Conservation (phyloP, 2,329 filamentous ascomycete genomes). For the Hymenoscyphus occultus region DNA sequence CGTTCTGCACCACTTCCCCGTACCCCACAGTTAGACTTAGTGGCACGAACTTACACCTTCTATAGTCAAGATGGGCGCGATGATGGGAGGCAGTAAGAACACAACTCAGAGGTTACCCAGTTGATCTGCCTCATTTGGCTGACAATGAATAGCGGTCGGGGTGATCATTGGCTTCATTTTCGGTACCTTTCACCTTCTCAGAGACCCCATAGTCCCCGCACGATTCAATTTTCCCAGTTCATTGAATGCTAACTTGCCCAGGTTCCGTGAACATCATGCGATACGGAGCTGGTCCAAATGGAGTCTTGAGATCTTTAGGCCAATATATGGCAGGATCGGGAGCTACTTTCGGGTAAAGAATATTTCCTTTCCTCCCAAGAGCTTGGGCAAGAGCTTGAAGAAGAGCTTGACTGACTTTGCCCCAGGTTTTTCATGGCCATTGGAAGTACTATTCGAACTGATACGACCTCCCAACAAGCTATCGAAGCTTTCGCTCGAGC, state of each 20-base stretch:
- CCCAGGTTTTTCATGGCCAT: slow-evolving; percentile 95
- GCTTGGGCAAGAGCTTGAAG: slow-evolving; percentile 21
- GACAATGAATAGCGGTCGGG: slow-evolving; percentile 70
- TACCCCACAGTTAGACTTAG: neutral
- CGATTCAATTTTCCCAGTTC: too few relatives aligned
- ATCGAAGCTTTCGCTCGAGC: slow-evolving; percentile 74
- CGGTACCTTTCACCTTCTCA: slow-evolving; percentile 52
- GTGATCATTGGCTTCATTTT: slow-evolving; percentile 98
- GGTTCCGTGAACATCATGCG: slow-evolving; percentile 92
- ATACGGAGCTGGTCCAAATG: slow-evolving; percentile 89
- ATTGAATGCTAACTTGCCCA: slow-evolving; percentile 38
- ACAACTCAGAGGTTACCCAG: slow-evolving; percentile 29
- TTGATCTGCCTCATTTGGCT: slow-evolving; percentile 1
- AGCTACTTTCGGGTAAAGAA: slow-evolving; percentile 84
- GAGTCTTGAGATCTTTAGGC: slow-evolving; percentile 88
- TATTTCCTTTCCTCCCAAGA: neutral
- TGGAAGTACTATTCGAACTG: slow-evolving; percentile 91
- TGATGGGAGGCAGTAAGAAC: slow-evolving; percentile 94
- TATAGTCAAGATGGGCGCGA: slow-evolving; percentile 92
- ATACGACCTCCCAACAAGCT: slow-evolving; percentile 69
- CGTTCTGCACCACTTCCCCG: slow-evolving; percentile 27
- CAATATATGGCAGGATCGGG: slow-evolving; percentile 97
- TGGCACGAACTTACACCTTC: slow-evolving; percentile 35
- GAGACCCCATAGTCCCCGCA: neutral
- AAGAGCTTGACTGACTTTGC: slow-evolving; percentile 22